These are phyloP conservation scores for Picocystis salinarum DNA, from an alignment of 139 green algal species.

Conservation along the genomic window DNA sequence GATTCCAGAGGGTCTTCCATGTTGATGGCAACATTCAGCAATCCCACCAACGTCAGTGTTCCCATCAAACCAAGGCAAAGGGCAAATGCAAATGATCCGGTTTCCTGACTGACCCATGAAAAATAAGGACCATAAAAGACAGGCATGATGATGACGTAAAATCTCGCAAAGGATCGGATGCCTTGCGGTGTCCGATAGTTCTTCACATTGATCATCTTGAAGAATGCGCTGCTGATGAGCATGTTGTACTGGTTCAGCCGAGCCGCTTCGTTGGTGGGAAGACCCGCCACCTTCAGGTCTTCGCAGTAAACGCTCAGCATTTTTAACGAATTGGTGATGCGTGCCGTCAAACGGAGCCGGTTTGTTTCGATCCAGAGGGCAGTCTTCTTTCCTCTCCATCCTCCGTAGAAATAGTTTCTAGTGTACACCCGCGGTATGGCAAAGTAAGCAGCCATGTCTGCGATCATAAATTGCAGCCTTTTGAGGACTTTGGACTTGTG, in stretches of 20 bases:
- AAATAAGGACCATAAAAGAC: conserved; percentile 41
- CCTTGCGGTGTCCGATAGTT: conserved; percentile 25
- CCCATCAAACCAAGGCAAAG: conserved; percentile 12
- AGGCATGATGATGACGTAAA: conserved; percentile 31
- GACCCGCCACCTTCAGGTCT: conserved; percentile 6
- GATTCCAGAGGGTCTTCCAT: conserved; percentile 45
- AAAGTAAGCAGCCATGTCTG: too few species aligned
- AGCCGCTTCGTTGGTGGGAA: conserved; percentile 2
- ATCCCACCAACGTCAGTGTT: conserved; percentile 16
- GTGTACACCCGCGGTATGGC: too few species aligned
- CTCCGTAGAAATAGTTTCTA: too few species aligned
- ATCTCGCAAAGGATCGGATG: conserved; percentile 8
- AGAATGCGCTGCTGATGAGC: too few species aligned
- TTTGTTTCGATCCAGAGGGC: too few species aligned
- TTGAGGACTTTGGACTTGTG: too few species aligned
- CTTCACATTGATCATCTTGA: conserved; percentile 32
- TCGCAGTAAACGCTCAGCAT: conserved; percentile 5
- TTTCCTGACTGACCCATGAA: conserved; percentile 7
- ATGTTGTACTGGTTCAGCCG: conserved; percentile 6
- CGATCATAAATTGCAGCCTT: too few species aligned
- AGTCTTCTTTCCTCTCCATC: too few species aligned
- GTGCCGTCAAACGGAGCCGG: conserved; percentile 5
- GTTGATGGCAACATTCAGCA: conserved; percentile 23
- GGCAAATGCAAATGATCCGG: conserved; percentile 15
- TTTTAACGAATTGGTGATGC: conserved; percentile 12